Conservation (phyloP, 2,329 filamentous ascomycete species). For the Microcyclosporella mali region DNA sequence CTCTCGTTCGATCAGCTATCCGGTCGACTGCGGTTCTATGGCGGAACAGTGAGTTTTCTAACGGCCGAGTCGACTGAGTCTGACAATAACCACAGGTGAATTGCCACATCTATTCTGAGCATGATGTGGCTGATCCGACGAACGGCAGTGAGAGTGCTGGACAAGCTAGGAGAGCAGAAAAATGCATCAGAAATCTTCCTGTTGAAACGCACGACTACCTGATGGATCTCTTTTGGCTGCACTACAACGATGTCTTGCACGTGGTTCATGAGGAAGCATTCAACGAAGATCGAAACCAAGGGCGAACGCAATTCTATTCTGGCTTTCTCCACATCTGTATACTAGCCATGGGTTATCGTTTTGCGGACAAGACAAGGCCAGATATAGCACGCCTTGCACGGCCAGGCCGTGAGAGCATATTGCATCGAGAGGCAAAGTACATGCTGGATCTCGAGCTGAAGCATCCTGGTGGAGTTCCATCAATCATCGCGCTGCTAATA, state of each 20-base stretch:
- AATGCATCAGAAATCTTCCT: conserved; percentile 19
- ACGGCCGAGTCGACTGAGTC: too few species aligned
- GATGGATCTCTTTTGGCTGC: conserved; percentile 23
- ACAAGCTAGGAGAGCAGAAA: conserved; percentile 20
- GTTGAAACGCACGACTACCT: conserved; percentile 23
- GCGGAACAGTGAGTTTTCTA: conserved; percentile 14
- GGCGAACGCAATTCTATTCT: conserved; percentile 21
- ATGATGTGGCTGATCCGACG: conserved; percentile 14
- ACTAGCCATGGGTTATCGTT: conserved; percentile 23
- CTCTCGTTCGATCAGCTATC: conserved; percentile 23
- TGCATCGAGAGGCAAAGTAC: conserved; percentile 23
- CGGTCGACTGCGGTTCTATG: conserved; percentile 21
- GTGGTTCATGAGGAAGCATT: conserved; percentile 24
- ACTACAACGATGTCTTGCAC: conserved; percentile 24
- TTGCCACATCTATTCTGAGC: conserved; percentile 22
- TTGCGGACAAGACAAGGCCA: conserved; percentile 20
- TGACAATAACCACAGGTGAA: conserved; percentile 4
- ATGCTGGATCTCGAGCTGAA: conserved; percentile 26
- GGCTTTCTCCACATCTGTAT: conserved; percentile 26
- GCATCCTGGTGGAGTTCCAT: conserved; percentile 22
- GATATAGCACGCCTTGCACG: conserved; percentile 22
- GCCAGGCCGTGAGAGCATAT: conserved; percentile 20
- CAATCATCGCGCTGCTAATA: conserved; percentile 22
- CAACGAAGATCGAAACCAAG: conserved; percentile 20
- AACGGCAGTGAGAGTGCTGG: conserved; percentile 11